Evolutionary conservation across 192 early-diverging fungal species (phyloP).

Genomic region (Gorgonomyces haynaldii): DNA sequence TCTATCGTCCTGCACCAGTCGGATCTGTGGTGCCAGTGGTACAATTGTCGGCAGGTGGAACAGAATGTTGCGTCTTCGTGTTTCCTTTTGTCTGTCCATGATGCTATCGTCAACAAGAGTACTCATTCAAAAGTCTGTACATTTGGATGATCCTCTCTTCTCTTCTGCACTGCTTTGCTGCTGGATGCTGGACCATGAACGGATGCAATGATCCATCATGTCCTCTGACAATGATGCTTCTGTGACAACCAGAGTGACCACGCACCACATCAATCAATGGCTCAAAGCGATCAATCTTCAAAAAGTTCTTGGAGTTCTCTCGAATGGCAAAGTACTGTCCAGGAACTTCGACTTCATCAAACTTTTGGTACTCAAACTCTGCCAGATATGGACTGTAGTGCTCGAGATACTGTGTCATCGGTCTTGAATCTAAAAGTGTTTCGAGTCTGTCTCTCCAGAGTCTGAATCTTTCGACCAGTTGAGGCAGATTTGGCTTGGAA

Average conservation of each 20-base stretch:
- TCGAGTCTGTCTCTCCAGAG: constrained; percentile 93
- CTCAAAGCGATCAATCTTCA: constrained; percentile 89
- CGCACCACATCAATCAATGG: constrained; percentile 81
- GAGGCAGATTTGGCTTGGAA: constrained; percentile 67
- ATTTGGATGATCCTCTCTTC: constrained; percentile 95
- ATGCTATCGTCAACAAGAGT: constrained; percentile 29
- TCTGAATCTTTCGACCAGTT: constrained; percentile 76
- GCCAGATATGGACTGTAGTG: constrained; percentile 83
- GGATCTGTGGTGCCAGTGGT: constrained; percentile 81
- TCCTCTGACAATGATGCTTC: constrained; percentile 77
- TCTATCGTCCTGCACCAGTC: constrained; percentile 86
- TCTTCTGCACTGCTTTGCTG: constrained; percentile 71
- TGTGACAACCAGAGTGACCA: constrained; percentile 57
- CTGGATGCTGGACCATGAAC: constrained; percentile 93
- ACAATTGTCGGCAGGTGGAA: constrained; percentile 88
- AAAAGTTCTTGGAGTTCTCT: constrained; percentile 76
- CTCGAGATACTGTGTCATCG: constrained; percentile 72
- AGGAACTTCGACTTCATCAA: constrained; percentile 97
- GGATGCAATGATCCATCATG: constrained; percentile 81
- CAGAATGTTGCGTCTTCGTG: constrained; percentile 60
- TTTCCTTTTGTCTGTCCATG: constrained; percentile 71
- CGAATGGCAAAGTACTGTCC: constrained; percentile 85
- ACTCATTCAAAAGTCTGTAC: constrained; percentile 81
- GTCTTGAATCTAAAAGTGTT: constrained; percentile 67
- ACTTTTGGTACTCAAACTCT: constrained; percentile 98